Percentiles rank a stretch among this genome's conserved stretches.
These are phyloP conservation scores for Suhomyces maxii DNA, from an alignment of 1,139 yeast species.

Conservation along the genomic window DNA sequence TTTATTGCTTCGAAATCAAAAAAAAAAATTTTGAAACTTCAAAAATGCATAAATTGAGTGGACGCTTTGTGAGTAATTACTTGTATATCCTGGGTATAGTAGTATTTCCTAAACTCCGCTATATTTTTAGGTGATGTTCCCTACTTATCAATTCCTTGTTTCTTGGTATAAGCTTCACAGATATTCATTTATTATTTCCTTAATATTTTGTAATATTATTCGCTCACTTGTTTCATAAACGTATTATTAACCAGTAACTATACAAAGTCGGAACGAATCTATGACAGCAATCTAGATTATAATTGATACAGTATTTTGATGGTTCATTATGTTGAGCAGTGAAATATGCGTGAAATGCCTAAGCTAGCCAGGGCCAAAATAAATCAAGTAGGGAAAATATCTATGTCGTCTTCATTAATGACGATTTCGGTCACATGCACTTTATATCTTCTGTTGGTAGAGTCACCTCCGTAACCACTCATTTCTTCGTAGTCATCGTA, in stretches of 20 bases:
- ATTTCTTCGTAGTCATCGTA: constrained; percentile 18
- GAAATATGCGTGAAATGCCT: background rate
- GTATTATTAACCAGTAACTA: background rate
- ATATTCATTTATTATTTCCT: no score
- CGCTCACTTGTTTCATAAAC: background rate
- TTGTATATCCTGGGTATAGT: no score
- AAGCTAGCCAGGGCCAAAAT: background rate
- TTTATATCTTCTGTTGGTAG: constrained; percentile 32
- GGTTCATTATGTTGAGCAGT: background rate
- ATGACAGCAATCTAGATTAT: background rate
- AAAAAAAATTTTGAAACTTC: no score
- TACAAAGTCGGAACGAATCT: background rate
- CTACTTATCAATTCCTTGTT: no score
- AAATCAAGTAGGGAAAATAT: constrained; percentile 15
- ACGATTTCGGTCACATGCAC: constrained; percentile 56
- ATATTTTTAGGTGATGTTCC: no score
- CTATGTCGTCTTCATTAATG: constrained; percentile 37
- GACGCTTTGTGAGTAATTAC: no score
- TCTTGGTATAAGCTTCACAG: no score
- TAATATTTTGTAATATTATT: no score
- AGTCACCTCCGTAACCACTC: constrained; percentile 27
- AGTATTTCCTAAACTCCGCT: no score
- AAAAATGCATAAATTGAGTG: no score
- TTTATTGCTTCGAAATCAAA: no score
- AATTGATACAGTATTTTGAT: background rate